phyloP scores from a whole-genome alignment of 306 rosid species.

The Cucurbita moschata region DNA sequence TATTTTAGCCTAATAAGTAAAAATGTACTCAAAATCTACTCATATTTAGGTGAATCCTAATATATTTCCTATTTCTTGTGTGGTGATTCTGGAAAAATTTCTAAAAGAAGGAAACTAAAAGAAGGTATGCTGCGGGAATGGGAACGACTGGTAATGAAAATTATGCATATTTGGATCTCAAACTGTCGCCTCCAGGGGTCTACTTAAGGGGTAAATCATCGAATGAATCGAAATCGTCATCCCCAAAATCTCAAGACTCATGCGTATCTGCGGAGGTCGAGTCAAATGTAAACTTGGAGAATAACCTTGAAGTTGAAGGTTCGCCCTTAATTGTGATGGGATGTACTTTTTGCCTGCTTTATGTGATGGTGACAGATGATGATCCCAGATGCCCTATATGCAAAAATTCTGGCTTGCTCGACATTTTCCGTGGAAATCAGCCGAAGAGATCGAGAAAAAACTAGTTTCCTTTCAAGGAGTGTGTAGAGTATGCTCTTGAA shows the following conservation, averaged over 20 bases:
- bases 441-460: neutral
- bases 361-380: conserved; percentile 4
- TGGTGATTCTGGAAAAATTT: neutral
- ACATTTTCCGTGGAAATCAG: neutral
- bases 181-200: conserved; percentile 9
- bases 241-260: conserved; percentile 11
- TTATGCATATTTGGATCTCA: conserved; percentile 8
- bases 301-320: neutral
- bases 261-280: conserved; percentile 6
- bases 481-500: neutral
- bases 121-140: neutral
- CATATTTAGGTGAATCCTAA: neutral
- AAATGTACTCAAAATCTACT: neutral
- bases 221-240: neutral
- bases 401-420: conserved; percentile 1
- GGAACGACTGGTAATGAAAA: neutral
- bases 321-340: conserved; percentile 8
- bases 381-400: conserved; percentile 12
- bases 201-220: neutral
- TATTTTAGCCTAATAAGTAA: neutral
- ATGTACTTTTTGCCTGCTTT: conserved; percentile 3
- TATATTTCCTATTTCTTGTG: neutral
- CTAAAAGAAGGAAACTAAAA: neutral
- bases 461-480: neutral
- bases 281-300: neutral